Base-by-base conservation (phyloP, 2,329 filamentous ascomycete genomes). In the Monosporascus sp. region DNA sequence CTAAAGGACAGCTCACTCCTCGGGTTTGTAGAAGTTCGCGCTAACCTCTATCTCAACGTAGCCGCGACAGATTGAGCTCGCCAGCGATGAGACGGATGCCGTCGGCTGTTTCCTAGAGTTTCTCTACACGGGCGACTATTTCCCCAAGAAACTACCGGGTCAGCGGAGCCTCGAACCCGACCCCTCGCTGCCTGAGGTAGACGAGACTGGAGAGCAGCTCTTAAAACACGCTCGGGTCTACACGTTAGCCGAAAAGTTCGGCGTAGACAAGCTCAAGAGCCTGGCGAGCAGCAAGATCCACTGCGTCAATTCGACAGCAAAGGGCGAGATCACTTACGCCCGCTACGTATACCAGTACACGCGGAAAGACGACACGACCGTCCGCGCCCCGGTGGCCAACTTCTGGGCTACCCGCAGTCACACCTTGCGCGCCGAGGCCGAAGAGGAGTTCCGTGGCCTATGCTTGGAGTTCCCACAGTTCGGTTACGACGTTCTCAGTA, bases 401-500 rank as follows among this genome's bases (percentile, higher is more conserved):
- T 96, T 95, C 77, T 96, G 91, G 91, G 91, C 91, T 6, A 87
- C 82, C 47, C 80, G 89, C 56, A 86, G 82, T 55, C 91, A 94
- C 73, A 86, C 89, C 14, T 76, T 96, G 58, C 87, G 92, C 19
- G 81, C 92, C 71, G 90, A 96, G 72, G 90, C 91, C 38, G 90
- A 95, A 71, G 80, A 83, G 7, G 89, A 95, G 72, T 96, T 96
- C 81, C 85, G 86, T 69, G 71, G 80, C 46, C 83, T 96, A 72
- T 96, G 92, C 74, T 74, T 96, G 68, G 89, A 96, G 73, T 91
- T 86, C 68, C 92, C 92, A 19, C 88, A 95, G 68, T 97, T 97
- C 68, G 88, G 88, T 66, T 97, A 92, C 75, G 92, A 97, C 70
- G 89, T 97, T 52, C 82, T 97, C 55, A 91, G 84, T 90, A 77